These are phyloP conservation scores for Monilinia fructigena DNA, from an alignment of 2,329 filamentous ascomycete genomes.

Conservation along the genomic window DNA sequence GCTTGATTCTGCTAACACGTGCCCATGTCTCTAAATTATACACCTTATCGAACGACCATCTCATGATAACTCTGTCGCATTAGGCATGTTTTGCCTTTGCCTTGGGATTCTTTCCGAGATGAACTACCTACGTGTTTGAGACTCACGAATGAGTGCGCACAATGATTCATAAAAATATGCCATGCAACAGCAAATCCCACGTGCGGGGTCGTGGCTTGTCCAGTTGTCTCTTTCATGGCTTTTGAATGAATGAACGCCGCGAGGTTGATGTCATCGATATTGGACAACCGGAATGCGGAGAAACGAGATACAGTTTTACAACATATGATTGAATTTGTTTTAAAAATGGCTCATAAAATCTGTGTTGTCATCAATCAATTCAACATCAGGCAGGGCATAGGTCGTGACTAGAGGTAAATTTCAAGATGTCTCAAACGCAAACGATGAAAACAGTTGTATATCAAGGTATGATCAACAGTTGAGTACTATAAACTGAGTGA, in stretches of 20 bases:
- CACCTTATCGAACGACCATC: neutral
- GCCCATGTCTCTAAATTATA: neutral
- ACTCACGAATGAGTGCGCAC: neutral
- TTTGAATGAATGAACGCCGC: neutral
- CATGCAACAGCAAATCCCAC: neutral
- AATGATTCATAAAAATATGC: neutral
- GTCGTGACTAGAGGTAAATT: neutral
- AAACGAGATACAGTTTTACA: neutral
- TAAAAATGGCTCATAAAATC: neutral
- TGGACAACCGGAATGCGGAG: neutral
- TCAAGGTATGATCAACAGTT: slow-evolving; percentile 13
- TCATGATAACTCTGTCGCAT: neutral
- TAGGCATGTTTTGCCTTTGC: neutral
- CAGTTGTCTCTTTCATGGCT: neutral
- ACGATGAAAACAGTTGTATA: slow-evolving; percentile 21
- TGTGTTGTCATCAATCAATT: neutral
- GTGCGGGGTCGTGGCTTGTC: neutral
- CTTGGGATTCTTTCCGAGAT: neutral
- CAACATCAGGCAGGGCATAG: no score
- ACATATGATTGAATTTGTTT: neutral
- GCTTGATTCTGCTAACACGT: neutral
- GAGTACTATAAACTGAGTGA: neutral
- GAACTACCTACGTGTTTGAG: neutral
- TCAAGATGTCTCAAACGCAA: slow-evolving; percentile 14
- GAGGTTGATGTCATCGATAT: neutral